Conservation (phyloP, 2,329 filamentous ascomycete species). For the Trichoderma semiorbis region DNA sequence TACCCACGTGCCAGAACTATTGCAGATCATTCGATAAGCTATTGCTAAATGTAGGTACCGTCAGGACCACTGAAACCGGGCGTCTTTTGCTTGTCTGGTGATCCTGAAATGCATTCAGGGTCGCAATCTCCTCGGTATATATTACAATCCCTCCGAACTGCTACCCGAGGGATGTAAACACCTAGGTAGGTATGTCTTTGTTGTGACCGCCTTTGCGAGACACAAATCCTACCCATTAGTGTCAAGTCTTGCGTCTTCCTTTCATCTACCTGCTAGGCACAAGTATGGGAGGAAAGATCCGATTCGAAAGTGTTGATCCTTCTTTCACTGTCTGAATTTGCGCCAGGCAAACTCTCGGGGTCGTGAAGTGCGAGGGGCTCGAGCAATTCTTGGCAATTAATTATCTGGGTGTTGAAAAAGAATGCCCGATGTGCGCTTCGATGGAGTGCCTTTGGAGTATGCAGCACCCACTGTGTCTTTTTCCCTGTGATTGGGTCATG, state of each 20-base stretch:
- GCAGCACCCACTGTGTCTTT: too few relatives aligned
- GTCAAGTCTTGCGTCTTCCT: too few relatives aligned
- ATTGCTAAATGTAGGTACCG: background rate
- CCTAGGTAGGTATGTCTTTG: background rate
- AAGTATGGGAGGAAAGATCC: background rate
- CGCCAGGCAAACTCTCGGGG: conserved; percentile 37
- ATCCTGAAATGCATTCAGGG: background rate
- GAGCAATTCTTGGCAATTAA: background rate
- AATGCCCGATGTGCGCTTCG: background rate
- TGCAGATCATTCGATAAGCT: background rate
- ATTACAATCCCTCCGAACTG: background rate
- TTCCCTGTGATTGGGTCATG: too few relatives aligned
- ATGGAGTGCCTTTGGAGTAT: too few relatives aligned
- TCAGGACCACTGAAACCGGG: background rate
- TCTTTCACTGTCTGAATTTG: conserved; percentile 30
- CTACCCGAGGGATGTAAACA: background rate
- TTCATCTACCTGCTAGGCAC: too few relatives aligned
- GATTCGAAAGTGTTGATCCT: background rate
- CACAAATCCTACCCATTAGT: too few relatives aligned
- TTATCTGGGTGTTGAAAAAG: background rate
- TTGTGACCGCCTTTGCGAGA: too few relatives aligned
- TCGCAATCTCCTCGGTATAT: background rate
- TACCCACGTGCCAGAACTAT: background rate
- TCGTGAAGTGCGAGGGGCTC: background rate
- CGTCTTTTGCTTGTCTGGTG: background rate